Percentiles rank a stretch among this genome's conserved stretches.
phyloP scores from a whole-genome alignment of 345 rosid species.

The Zanthoxylum bungeanum region DNA sequence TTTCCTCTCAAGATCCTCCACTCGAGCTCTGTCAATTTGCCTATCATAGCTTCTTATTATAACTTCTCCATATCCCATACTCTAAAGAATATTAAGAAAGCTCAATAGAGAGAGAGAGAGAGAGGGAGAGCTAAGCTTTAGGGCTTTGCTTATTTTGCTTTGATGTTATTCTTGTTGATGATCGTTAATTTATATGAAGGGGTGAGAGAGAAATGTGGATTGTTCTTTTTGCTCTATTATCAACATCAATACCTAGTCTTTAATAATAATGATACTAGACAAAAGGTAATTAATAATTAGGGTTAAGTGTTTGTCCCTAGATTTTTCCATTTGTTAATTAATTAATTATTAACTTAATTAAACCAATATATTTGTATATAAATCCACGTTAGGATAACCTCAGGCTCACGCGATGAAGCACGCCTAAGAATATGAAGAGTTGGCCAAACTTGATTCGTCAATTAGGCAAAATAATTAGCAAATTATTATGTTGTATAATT shows the following conservation, averaged over 20 bases:
- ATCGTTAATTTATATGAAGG: slow-evolving; percentile 23
- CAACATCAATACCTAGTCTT: slow-evolving; percentile 28
- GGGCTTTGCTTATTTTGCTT: not conserved
- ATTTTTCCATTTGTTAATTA: slow-evolving; percentile 12
- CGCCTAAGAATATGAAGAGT: slow-evolving; percentile 14
- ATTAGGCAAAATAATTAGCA: not conserved
- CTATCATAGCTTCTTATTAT: slow-evolving; percentile 56
- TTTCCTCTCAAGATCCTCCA: slow-evolving; percentile 55
- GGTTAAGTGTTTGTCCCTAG: slow-evolving; percentile 14
- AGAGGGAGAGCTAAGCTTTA: not conserved
- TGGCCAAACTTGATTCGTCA: slow-evolving; percentile 18
- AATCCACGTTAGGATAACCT: slow-evolving; percentile 43
- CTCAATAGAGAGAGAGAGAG: not conserved
- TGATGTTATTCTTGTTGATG: slow-evolving; percentile 2
- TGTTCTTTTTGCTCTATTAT: slow-evolving; percentile 20
- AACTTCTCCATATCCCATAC: slow-evolving; percentile 28
- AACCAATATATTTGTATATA: not conserved
- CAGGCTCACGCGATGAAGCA: slow-evolving; percentile 45
- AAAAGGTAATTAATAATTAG: slow-evolving; percentile 29
- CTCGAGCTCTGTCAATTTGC: slow-evolving; percentile 44
- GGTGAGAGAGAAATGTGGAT: slow-evolving; percentile 24
- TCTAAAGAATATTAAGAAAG: not conserved
- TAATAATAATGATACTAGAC: slow-evolving; percentile 9
- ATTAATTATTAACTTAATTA: slow-evolving; percentile 10
- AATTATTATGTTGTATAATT: not conserved